A percentile compares a stretch with the other conserved stretches of the same genome.
These are phyloP conservation scores for Helminthosporium solani DNA, from an alignment of 2,329 filamentous ascomycete genomes.

Conservation along the genomic window DNA sequence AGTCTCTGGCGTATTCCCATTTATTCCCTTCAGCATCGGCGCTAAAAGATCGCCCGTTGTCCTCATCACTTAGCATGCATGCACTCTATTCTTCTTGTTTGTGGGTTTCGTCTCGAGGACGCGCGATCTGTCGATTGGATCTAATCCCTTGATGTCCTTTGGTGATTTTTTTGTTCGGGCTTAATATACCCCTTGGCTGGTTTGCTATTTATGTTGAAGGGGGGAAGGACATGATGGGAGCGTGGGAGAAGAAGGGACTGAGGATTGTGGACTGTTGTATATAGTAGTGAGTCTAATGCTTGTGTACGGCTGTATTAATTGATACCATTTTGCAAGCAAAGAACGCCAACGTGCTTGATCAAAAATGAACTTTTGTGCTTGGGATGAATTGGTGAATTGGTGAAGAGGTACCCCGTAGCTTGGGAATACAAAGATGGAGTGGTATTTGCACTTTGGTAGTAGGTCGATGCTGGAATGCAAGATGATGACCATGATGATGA, in stretches of 20 bases:
- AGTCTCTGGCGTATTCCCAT: constrained; percentile 8
- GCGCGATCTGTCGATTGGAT: constrained; percentile 27
- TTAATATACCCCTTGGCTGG: constrained; percentile 15
- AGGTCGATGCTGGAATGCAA: background rate
- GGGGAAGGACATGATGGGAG: background rate
- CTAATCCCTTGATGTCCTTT: constrained; percentile 26
- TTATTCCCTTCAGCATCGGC: constrained; percentile 6
- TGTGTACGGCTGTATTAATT: background rate
- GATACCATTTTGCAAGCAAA: background rate
- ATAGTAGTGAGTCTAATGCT: constrained; percentile 4
- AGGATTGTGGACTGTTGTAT: constrained; percentile 3
- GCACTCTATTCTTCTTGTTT: background rate
- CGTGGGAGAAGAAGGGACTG: background rate
- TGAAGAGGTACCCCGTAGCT: no score
- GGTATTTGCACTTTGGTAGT: no score
- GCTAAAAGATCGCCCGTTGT: constrained; percentile 2
- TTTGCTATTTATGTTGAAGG: background rate
- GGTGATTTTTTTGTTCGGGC: constrained; percentile 5
- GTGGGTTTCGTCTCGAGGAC: constrained; percentile 24
- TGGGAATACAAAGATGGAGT: no score
- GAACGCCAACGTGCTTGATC: background rate
- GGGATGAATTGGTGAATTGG: no score
- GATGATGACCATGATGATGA: background rate
- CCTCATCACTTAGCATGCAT: background rate
- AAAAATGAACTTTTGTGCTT: no score